Conservation (phyloP, 1,284 basidiomycete genomes). For the Cutaneotrichosporon daszewskae region DNA sequence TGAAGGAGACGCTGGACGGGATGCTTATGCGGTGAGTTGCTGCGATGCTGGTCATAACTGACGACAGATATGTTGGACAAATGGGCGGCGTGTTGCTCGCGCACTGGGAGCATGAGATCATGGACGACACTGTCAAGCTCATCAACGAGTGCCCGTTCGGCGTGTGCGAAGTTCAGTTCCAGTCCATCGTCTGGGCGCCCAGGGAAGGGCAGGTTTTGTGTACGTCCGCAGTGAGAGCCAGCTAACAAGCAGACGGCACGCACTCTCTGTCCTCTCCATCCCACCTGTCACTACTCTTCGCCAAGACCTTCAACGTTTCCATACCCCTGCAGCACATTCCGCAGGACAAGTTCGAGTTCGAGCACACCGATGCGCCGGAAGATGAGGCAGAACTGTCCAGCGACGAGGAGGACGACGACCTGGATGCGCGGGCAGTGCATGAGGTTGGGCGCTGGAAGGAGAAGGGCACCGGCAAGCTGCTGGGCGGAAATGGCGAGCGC, state of each 20-base stretch:
- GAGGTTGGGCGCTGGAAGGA: slow-evolving; percentile 73
- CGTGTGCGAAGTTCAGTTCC: slow-evolving; percentile 68
- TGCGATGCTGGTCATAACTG: not conserved
- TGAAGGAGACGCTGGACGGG: slow-evolving; percentile 80
- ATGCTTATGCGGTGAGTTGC: slow-evolving; percentile 83
- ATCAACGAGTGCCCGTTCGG: slow-evolving; percentile 82
- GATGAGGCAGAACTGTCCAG: slow-evolving; percentile 24
- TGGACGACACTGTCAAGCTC: slow-evolving; percentile 63
- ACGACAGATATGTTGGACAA: slow-evolving; percentile 74
- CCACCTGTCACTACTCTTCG: slow-evolving; percentile 85
- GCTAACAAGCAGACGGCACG: slow-evolving; percentile 60
- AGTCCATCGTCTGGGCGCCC: slow-evolving; percentile 85
- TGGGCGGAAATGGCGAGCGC: slow-evolving; percentile 66
- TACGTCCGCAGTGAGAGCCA: slow-evolving; percentile 45
- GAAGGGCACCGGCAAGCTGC: slow-evolving; percentile 59
- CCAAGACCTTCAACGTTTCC: slow-evolving; percentile 93
- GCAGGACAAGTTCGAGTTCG: slow-evolving; percentile 73
- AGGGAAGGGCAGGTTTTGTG: slow-evolving; percentile 76
- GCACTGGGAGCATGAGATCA: slow-evolving; percentile 70
- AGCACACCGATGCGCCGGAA: slow-evolving; percentile 54
- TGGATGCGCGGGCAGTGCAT: slow-evolving; percentile 21
- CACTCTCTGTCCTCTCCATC: slow-evolving; percentile 89
- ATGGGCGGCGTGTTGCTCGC: slow-evolving; percentile 81
- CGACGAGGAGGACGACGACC: slow-evolving; percentile 34
- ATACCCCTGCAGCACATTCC: slow-evolving; percentile 91